Conservation (phyloP, 495 filamentous ascomycete species). For the Neurospora terricola region DNA sequence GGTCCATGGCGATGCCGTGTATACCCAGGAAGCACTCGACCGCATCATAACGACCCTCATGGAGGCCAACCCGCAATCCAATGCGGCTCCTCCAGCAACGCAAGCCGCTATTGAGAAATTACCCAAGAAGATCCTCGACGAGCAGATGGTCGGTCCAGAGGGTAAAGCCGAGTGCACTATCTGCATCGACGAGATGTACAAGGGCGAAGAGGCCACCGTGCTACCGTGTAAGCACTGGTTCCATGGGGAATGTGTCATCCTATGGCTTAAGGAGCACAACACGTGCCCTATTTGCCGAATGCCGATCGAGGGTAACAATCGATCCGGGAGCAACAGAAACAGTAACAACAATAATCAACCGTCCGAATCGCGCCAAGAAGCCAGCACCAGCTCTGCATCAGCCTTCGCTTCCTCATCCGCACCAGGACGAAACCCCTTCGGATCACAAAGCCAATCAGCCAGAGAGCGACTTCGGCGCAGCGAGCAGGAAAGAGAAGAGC, state of each 20-base stretch:
- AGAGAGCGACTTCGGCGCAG: slow-evolving; percentile 1
- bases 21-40: slow-evolving; percentile 82
- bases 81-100: slow-evolving; percentile 74
- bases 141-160: slow-evolving; percentile 53
- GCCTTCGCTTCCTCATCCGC: not conserved
- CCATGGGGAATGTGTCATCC: slow-evolving; percentile 62
- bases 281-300: slow-evolving; percentile 84
- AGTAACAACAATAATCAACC: not conserved
- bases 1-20: slow-evolving; percentile 75
- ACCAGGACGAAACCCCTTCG: not conserved
- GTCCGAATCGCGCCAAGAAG: not conserved
- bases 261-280: slow-evolving; percentile 80
- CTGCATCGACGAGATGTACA: slow-evolving; percentile 78
- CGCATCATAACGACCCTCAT: slow-evolving; percentile 79
- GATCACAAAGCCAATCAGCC: not conserved
- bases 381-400: not conserved
- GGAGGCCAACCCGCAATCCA: slow-evolving; percentile 64
- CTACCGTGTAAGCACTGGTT: slow-evolving; percentile 93
- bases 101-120: slow-evolving; percentile 62
- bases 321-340: not conserved
- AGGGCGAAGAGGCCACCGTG: slow-evolving; percentile 64
- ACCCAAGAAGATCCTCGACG: slow-evolving; percentile 56
- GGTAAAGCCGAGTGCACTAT: slow-evolving; percentile 73
- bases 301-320: slow-evolving; percentile 45
- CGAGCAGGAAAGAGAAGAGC: slow-evolving; percentile 12